Percentiles rank a stretch among this genome's conserved stretches.
These are phyloP conservation scores for Hypocreales sp. DNA, from an alignment of 2,329 filamentous ascomycete genomes.

Conservation along the genomic window DNA sequence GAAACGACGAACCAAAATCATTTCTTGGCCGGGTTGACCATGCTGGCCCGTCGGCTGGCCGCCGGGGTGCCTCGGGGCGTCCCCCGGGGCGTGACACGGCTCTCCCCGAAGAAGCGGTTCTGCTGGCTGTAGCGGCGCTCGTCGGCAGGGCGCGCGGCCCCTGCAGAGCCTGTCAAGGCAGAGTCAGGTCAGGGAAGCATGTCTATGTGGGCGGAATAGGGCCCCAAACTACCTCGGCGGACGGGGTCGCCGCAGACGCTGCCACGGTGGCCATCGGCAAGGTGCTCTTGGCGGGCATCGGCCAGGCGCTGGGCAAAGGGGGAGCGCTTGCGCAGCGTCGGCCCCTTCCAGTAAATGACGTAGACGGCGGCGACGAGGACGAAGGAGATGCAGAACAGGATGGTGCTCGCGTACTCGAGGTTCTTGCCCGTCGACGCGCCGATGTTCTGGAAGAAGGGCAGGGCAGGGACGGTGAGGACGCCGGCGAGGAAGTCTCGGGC, in stretches of 20 bases:
- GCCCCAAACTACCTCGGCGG: conserved; percentile 9
- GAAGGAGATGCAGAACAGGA: conserved; percentile 46
- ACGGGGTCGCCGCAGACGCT: conserved; percentile 11
- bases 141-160: conserved; percentile 6
- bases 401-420: conserved; percentile 45
- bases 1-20: too few relatives aligned
- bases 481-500: conserved; percentile 60
- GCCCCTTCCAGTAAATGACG: conserved; percentile 51
- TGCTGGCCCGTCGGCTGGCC: conserved; percentile 16
- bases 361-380: conserved; percentile 48
- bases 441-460: conserved; percentile 48
- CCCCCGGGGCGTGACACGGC: conserved; percentile 20
- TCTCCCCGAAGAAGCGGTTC: conserved; percentile 25
- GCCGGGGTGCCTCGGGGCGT: conserved; percentile 22
- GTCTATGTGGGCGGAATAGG: neutral
- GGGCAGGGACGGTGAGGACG: conserved; percentile 51
- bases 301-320: conserved; percentile 50
- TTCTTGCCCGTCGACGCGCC: conserved; percentile 27
- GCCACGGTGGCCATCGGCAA: conserved; percentile 12
- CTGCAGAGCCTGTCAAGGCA: conserved; percentile 8
- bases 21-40: conserved; percentile 5
- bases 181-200: too few relatives aligned
- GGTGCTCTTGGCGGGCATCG: conserved; percentile 18
- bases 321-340: conserved; percentile 40
- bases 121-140: conserved; percentile 21